Base-by-base conservation (phyloP, 2,329 filamentous ascomycete genomes). In the Talaromyces amestolkiae region DNA sequence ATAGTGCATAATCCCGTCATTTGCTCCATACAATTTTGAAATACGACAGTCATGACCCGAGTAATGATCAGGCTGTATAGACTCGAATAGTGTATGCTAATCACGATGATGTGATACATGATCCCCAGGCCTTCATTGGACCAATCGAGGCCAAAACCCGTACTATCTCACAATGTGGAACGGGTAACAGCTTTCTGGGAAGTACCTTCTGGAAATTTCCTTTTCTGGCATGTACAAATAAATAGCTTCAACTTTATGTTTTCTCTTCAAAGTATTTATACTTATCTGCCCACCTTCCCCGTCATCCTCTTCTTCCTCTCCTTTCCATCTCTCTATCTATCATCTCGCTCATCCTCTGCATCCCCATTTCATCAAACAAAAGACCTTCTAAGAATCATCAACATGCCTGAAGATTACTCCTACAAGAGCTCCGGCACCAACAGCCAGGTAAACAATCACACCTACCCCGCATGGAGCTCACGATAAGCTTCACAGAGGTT, bases 351-450 rank as follows among this genome's bases (percentile, higher is more conserved):
- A 35, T 54, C 51, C 31, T 54, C 51, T 41, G 37, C 39, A 64
- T 33, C 62, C 51, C 54, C 35, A 35, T 54, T 33, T 41, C 17
- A 54, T 49, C 45, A 41, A 59, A 10, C 53, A 41, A 19, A 58
- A 9, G 3, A 15, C 11, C 11, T 41, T 17, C 35, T 13, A 24
- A 24, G 6, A 27, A 58, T 9, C 19, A 41, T 43, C 61, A 67
- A 19, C 13, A 67, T 67, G 65, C 61, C 65, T 61, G 54, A 64
- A 19, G 43, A 33, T 49, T 84, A 82, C 72, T 72, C 70, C 22
- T 70, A 78, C 68, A 82, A 70, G 33, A 72, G 76, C 67, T 79
- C 76, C 64, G 88, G 89, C 73, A 87, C 84, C 75, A 91, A 91
- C 78, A 85, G 76, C 76, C 81, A 87, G 81, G 87, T 88, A 77